Base-by-base conservation (phyloP, 345 rosid species). In the Pistacia atlantica region DNA sequence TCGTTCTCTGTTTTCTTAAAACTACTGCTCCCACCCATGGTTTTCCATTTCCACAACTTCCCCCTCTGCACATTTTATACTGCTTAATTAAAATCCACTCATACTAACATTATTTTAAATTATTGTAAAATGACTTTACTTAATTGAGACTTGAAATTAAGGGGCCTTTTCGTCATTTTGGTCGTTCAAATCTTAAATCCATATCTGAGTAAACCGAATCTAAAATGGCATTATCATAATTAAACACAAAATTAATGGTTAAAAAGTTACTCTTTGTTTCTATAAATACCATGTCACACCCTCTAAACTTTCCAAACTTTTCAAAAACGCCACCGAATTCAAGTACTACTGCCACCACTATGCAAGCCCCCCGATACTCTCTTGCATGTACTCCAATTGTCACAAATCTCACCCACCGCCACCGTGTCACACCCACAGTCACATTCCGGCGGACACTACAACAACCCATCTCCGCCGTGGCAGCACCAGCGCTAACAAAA, bases 1-100 rank as follows among this genome's bases (percentile, higher is more conserved):
- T 42, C 46, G 0, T 42, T 42, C 45, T 42, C 11, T 54, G 35
- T 5, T 60, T 8, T 1, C 38, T 2, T 37, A 66, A 84, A 81
- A 45, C 85, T 75, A 72, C 82, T 58, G 87, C 87, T 71, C 85
- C 85, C 83, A 75, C 87, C 87, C 83, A 76, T 51, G 62, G 84
- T 79, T 71, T 81, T 81, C 56, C 66, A 14, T 2, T 25, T 25
- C 25, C 25, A 25, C 25, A 25, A 25, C 25, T 25, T 25, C 25
- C 25, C 25, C 25, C 25, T 25, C 25, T 25, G 25, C 25, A 25
- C 25, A 25, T 25, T 25, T 25, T 25, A 25, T 25, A 25, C 1
- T 25, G 25, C 25, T 25, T 25, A 25, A 25, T 25, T 25, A 25
- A 25, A 25, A 0, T 0, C 25, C 25, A 25, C 25, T 25, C 12